Evolutionary conservation across 164 flowering plant species (phyloP), one percentile per base, ranked within the genome.

Genomic region (Euptelea pleiosperma): DNA sequence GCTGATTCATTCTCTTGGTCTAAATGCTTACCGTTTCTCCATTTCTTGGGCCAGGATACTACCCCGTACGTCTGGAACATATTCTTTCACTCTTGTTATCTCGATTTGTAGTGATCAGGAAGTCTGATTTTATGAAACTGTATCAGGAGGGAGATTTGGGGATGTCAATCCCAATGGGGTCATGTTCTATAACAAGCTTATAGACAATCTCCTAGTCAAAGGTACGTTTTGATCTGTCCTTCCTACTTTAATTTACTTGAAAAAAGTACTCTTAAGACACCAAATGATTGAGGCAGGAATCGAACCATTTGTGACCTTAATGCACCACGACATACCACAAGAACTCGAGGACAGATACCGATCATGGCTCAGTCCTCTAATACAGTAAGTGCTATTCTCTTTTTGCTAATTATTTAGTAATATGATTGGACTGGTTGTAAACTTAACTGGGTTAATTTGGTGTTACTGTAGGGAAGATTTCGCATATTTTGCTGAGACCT

Each of bases 381-480:
- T 56, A 41, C 60, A 42, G 60, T 56, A 43, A 37, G 36, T n/a
- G n/a, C n/a, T n/a, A n/a, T n/a, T 18, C 57, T 6, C 3, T 6
- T 7, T 6, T 39, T 21, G 19, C 15, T 9, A 6, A 11, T 21
- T 36, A n/a, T n/a, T n/a, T n/a, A n/a, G n/a, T n/a, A n/a, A n/a
- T n/a, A n/a, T n/a, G n/a, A n/a, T n/a, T n/a, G n/a, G n/a, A n/a
- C n/a, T n/a, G n/a, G n/a, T 15, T 41, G 44, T 45, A 22, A 45
- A 10, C n/a, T 45, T 22, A 45, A n/a, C n/a, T 45, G 29, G 49
- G 14, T 45, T 43, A 5, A 9, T 21, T 25, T 2, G 2, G 21
- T 29, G 39, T 55, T 11, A 10, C 15, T 69, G 22, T 61, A 82
- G 87, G 79, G 63, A 68, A 35, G 87, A 82, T 12, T 82, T 70